These are phyloP conservation scores for Skeletonema tropicum DNA, from an alignment of 108 stramenopile genomes.

Conservation along the genomic window DNA sequence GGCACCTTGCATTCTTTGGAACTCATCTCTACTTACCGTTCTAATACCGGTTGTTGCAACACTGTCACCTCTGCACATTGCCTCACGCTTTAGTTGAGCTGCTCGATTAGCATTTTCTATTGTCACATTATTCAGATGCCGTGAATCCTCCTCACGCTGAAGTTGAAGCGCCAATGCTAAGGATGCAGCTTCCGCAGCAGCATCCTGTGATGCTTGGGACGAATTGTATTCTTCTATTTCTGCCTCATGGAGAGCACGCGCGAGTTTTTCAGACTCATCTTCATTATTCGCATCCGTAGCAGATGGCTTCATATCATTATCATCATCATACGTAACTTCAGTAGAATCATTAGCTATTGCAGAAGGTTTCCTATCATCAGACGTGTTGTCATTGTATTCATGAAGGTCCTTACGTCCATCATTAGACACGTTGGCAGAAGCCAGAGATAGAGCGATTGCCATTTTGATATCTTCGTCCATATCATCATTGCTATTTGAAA, in stretches of 20 bases:
- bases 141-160: constrained; percentile 56
- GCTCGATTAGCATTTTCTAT: constrained; percentile 7
- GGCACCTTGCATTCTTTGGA: neutral
- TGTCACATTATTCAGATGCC: constrained; percentile 7
- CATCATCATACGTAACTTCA: constrained; percentile 1
- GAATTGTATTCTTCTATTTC: constrained; percentile 48
- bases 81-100: constrained; percentile 20
- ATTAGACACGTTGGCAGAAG: neutral
- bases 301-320: neutral
- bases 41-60: constrained; percentile 21
- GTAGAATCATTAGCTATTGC: neutral
- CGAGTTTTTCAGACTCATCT: constrained; percentile 55
- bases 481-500: constrained; percentile 23
- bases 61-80: constrained; percentile 19
- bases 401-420: neutral
- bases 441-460: constrained; percentile 45
- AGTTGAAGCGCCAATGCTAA: constrained; percentile 46
- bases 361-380: constrained; percentile 3
- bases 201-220: constrained; percentile 26
- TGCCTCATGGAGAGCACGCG: constrained; percentile 53
- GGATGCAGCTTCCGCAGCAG: constrained; percentile 51
- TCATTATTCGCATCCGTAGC: constrained; percentile 25
- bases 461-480: constrained; percentile 43
- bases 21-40: constrained; percentile 35
- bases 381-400: neutral